Evolutionary conservation across 2,329 filamentous ascomycete genomes (phyloP).

Genomic region (Pyricularia pennisetigena): DNA sequence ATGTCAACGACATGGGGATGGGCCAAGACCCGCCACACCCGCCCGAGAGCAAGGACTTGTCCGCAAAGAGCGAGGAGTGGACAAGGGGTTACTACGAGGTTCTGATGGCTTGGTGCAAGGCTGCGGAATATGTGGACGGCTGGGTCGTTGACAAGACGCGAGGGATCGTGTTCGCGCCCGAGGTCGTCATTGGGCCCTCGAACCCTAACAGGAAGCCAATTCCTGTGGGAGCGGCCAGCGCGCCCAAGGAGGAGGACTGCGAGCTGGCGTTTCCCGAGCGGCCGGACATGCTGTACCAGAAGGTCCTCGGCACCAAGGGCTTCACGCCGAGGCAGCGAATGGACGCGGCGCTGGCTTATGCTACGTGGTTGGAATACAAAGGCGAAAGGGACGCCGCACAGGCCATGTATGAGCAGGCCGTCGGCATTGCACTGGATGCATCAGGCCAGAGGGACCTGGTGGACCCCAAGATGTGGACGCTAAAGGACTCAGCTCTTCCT

Average conservation of each 20-base stretch:
- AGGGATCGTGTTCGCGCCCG: slow-evolving; percentile 57
- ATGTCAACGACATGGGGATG: slow-evolving; percentile 38
- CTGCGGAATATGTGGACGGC: slow-evolving; percentile 73
- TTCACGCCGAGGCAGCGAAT: slow-evolving; percentile 72
- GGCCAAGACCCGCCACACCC: slow-evolving; percentile 27
- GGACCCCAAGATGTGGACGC: slow-evolving; percentile 40
- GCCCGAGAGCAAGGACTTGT: slow-evolving; percentile 49
- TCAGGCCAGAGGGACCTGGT: slow-evolving; percentile 10
- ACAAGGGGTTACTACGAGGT: slow-evolving; percentile 75
- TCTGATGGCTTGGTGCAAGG: slow-evolving; percentile 65
- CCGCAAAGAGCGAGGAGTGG: slow-evolving; percentile 73
- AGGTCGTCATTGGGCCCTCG: slow-evolving; percentile 69
- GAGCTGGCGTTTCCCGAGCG: slow-evolving; percentile 50
- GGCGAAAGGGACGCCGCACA: slow-evolving; percentile 11
- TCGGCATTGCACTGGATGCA: slow-evolving; percentile 55
- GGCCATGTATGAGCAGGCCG: slow-evolving; percentile 59
- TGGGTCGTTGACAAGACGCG: slow-evolving; percentile 63
- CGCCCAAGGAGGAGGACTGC: slow-evolving; percentile 69
- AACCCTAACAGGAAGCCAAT: slow-evolving; percentile 73
- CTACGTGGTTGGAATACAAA: slow-evolving; percentile 77
- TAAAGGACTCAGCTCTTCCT: slow-evolving; percentile 47
- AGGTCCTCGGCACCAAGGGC: slow-evolving; percentile 70
- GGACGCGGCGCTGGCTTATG: slow-evolving; percentile 74
- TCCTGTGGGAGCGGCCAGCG: slow-evolving; percentile 48
- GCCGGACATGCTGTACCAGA: slow-evolving; percentile 72